Percentiles rank a stretch among this genome's conserved stretches.
phyloP scores from a whole-genome alignment of 306 rosid genomes.

The Medicago lupulina region DNA sequence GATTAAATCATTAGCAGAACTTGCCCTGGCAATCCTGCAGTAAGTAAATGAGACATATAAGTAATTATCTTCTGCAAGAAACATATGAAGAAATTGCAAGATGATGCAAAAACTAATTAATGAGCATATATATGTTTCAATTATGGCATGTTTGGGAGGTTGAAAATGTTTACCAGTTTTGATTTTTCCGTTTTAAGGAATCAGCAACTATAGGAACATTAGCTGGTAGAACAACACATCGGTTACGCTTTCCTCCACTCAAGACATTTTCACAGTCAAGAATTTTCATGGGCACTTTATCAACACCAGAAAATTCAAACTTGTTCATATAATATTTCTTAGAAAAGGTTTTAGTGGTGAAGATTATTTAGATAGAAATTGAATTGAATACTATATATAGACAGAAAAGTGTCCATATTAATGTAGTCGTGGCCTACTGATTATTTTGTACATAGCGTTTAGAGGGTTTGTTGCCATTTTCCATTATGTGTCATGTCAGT shows the following conservation, averaged over 20 bases:
- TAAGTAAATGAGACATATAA: background rate
- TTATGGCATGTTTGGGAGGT: background rate
- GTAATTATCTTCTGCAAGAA: background rate
- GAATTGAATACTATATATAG: constrained; percentile 15
- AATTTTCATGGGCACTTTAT: constrained; percentile 45
- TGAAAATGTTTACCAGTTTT: constrained; percentile 57
- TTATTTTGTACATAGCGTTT: constrained; percentile 35
- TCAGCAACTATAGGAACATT: constrained; percentile 57
- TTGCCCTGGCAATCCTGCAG: constrained; percentile 67
- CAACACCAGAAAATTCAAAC: constrained; percentile 39
- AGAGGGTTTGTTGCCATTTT: constrained; percentile 59
- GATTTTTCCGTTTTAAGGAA: constrained; percentile 59
- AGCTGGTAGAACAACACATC: constrained; percentile 53
- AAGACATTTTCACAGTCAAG: constrained; percentile 38
- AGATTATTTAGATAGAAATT: constrained; percentile 6
- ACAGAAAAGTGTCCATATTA: background rate
- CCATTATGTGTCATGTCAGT: constrained; percentile 47
- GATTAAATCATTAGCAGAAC: constrained; percentile 57
- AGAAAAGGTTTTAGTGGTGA: constrained; percentile 10
- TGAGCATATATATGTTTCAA: constrained; percentile 5
- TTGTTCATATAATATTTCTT: constrained; percentile 40
- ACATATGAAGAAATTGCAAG: too few species aligned
- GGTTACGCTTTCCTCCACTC: constrained; percentile 42
- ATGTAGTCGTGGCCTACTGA: background rate
- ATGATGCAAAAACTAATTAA: background rate